These are phyloP conservation scores for Chaetomiaceae sp. DNA, from an alignment of 2,329 filamentous ascomycete species.

Conservation along the genomic window DNA sequence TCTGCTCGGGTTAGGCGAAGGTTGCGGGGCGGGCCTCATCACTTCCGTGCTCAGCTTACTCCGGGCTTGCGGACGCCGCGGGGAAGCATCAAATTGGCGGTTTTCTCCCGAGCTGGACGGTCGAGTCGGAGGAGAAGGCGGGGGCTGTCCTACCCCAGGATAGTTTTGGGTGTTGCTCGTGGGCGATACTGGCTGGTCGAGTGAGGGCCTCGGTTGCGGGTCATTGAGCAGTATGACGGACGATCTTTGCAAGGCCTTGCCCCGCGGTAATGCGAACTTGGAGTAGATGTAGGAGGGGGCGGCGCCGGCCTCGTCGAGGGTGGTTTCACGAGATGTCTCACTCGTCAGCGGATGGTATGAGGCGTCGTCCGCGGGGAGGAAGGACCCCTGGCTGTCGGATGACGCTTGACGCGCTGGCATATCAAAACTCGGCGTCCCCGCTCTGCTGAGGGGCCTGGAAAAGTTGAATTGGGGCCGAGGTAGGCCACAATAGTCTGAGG, in stretches of 20 bases:
- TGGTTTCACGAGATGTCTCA: slow-evolving; percentile 58
- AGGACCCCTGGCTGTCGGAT: slow-evolving; percentile 62
- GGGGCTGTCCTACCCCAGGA: slow-evolving; percentile 42
- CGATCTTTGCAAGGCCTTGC: slow-evolving; percentile 69
- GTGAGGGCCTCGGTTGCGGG: slow-evolving; percentile 52
- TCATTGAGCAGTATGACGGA: slow-evolving; percentile 55
- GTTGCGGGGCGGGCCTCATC: slow-evolving; percentile 36
- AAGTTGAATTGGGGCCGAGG: slow-evolving; percentile 85
- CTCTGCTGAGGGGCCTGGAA: slow-evolving; percentile 79
- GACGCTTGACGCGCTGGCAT: slow-evolving; percentile 58
- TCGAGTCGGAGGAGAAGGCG: slow-evolving; percentile 57
- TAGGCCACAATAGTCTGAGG: slow-evolving; percentile 72
- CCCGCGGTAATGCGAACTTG: slow-evolving; percentile 77
- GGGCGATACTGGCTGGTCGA: slow-evolving; percentile 50
- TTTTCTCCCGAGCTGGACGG: slow-evolving; percentile 52
- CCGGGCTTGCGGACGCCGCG: slow-evolving; percentile 46
- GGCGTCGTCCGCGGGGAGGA: slow-evolving; percentile 56
- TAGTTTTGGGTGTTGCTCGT: slow-evolving; percentile 41
- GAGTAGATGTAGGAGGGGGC: slow-evolving; percentile 80
- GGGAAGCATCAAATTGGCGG: slow-evolving; percentile 35
- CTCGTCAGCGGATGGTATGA: slow-evolving; percentile 67
- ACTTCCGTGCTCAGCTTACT: slow-evolving; percentile 48
- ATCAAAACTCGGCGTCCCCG: slow-evolving; percentile 57
- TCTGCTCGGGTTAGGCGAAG: slow-evolving; percentile 42
- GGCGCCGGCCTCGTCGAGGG: slow-evolving; percentile 43